Conservation (phyloP, 2,329 filamentous ascomycete genomes). For the Calycina herbarum region DNA sequence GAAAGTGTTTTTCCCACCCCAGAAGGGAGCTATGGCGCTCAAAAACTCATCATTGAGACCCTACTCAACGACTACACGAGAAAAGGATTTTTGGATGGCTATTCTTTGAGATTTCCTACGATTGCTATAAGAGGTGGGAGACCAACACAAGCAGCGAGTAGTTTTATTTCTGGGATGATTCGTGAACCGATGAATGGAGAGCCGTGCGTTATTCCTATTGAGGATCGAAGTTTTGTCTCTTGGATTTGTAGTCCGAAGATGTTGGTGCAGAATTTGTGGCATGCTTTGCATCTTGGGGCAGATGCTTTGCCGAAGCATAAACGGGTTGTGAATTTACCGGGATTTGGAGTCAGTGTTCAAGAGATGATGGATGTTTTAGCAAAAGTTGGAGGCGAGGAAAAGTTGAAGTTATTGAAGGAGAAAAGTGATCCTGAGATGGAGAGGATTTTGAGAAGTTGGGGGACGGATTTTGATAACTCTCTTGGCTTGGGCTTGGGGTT, state of each 20-base stretch:
- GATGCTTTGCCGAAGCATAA: conserved; percentile 46
- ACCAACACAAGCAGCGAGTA: conserved; percentile 60
- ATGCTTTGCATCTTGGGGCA: conserved; percentile 44
- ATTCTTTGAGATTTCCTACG: conserved; percentile 58
- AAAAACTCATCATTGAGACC: conserved; percentile 63
- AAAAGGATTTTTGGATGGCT: conserved; percentile 55
- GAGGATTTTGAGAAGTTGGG: conserved; percentile 61
- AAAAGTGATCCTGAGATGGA: conserved; percentile 54
- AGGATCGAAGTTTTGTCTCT: conserved; percentile 50
- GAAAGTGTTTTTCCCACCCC: conserved; percentile 51
- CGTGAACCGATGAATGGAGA: conserved; percentile 58
- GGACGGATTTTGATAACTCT: conserved; percentile 54
- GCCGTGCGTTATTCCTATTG: conserved; percentile 53
- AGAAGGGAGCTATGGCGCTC: conserved; percentile 58
- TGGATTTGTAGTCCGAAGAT: conserved; percentile 56
- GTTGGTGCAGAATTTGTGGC: conserved; percentile 53
- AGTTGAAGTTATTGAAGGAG: conserved; percentile 53
- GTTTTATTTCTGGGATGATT: conserved; percentile 62
- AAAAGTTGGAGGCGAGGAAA: conserved; percentile 55
- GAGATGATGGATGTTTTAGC: conserved; percentile 60
- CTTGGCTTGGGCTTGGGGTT: conserved; percentile 53
- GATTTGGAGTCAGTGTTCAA: conserved; percentile 56
- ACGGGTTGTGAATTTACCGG: conserved; percentile 58
- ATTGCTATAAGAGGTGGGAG: conserved; percentile 60
- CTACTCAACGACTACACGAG: conserved; percentile 59